Evolutionary conservation across 495 filamentous ascomycete genomes (phyloP).

Genomic region (Hypoxylon trugodes): DNA sequence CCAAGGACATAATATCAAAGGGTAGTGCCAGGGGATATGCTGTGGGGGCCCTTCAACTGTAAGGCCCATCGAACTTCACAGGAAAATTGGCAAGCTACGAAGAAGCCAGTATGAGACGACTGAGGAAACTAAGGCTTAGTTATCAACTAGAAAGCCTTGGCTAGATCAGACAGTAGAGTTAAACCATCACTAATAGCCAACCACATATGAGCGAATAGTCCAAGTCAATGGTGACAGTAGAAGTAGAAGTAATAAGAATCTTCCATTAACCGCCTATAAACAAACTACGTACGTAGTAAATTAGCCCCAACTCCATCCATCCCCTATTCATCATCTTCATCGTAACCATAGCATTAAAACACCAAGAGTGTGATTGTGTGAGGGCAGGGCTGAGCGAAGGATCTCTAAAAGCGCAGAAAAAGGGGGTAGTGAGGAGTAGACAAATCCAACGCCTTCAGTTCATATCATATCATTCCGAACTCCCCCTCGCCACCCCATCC

Average conservation of each 20-base stretch:
- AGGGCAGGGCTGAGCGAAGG: not conserved
- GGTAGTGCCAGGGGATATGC: no score
- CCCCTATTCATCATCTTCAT: conserved; percentile 10
- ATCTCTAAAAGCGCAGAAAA: not conserved
- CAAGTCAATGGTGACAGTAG: not conserved
- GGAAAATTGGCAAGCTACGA: no score
- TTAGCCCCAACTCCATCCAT: conserved; percentile 3
- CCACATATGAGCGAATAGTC: no score
- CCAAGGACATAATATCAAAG: no score
- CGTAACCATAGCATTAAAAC: conserved; percentile 18
- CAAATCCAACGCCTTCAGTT: conserved; percentile 11
- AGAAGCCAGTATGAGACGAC: no score
- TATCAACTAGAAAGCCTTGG: no score
- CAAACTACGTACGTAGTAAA: not conserved
- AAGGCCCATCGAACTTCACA: no score
- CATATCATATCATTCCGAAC: not conserved
- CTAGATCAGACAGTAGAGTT: no score
- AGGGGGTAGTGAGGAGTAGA: not conserved
- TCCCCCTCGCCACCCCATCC: not conserved
- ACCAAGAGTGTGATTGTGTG: not conserved
- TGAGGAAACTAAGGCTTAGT: no score
- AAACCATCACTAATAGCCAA: no score
- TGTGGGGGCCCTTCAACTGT: no score
- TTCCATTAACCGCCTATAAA: conserved; percentile 6
- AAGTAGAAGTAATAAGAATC: conserved; percentile 1